Conservation (phyloP, 192 early-diverging fungal species). For the Mortierella antarctica region DNA sequence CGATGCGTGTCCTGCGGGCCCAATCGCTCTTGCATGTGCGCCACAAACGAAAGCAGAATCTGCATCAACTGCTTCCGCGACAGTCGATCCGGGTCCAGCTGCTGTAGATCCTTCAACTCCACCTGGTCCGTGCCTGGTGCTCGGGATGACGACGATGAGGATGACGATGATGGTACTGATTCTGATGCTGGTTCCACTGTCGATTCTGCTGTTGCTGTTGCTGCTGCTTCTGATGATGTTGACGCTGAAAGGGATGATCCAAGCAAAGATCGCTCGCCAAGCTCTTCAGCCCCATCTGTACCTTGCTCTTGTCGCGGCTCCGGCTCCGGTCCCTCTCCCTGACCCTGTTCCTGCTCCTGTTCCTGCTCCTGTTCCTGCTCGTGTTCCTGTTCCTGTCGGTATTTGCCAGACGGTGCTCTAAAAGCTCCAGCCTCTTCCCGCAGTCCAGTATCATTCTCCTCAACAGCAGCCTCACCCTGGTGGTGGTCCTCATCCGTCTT, state of each 20-base stretch:
- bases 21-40: conserved; percentile 32
- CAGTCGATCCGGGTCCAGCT: conserved; percentile 16
- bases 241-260: no score
- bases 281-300: no score
- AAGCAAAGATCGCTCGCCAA: no score
- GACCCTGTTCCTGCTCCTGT: conserved; percentile 1
- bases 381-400: not conserved
- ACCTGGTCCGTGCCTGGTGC: not conserved
- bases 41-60: conserved; percentile 47
- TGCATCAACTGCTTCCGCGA: conserved; percentile 45
- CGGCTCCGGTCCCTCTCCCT: no score
- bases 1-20: conserved; percentile 50
- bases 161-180: not conserved
- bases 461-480: not conserved
- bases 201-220: not conserved
- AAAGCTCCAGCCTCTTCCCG: not conserved
- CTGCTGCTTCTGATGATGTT: not conserved
- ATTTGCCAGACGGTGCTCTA: not conserved
- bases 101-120: conserved; percentile 24
- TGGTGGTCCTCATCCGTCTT: not conserved
- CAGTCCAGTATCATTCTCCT: not conserved
- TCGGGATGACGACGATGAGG: not conserved
- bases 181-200: not conserved
- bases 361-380: not conserved
- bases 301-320: no score